Evolutionary conservation across 441 rosid genomes (phyloP).

Genomic region (Populus hybrid): DNA sequence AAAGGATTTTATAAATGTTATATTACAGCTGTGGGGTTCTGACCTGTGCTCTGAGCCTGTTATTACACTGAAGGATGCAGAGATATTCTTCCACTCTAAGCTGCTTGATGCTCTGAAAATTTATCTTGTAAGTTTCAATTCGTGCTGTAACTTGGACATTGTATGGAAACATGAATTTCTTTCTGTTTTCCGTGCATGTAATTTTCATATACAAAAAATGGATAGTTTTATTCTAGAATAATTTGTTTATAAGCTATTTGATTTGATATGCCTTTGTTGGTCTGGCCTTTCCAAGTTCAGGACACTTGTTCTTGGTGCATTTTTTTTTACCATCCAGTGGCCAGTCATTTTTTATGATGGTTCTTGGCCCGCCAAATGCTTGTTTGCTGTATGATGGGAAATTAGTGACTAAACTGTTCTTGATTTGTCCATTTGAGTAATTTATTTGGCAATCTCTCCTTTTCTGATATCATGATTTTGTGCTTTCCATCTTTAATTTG

Average conservation of each 20-base stretch:
- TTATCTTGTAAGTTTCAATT: slow-evolving; percentile 57
- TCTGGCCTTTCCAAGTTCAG: background rate
- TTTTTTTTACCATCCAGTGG: background rate
- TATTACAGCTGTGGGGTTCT: slow-evolving; percentile 72
- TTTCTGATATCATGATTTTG: background rate
- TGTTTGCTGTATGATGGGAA: background rate
- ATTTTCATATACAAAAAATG: background rate
- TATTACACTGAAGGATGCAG: slow-evolving; percentile 52
- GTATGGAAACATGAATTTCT: background rate
- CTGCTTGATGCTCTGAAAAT: slow-evolving; percentile 71
- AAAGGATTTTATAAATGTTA: slow-evolving; percentile 42
- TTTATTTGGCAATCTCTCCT: background rate
- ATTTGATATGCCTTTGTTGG: background rate
- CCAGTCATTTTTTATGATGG: background rate
- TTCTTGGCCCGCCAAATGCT: background rate
- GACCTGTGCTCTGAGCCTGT: slow-evolving; percentile 35
- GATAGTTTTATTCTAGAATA: background rate
- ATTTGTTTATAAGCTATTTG: background rate
- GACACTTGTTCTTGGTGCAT: background rate
- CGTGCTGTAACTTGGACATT: background rate
- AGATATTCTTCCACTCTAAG: slow-evolving; percentile 60
- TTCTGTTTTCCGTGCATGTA: background rate
- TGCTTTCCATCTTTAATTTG: background rate
- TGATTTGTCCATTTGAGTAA: background rate
- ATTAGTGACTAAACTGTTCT: background rate